Conservation (phyloP, 1,139 yeast species). For the Zhuliangozyma parablackwelliae region DNA sequence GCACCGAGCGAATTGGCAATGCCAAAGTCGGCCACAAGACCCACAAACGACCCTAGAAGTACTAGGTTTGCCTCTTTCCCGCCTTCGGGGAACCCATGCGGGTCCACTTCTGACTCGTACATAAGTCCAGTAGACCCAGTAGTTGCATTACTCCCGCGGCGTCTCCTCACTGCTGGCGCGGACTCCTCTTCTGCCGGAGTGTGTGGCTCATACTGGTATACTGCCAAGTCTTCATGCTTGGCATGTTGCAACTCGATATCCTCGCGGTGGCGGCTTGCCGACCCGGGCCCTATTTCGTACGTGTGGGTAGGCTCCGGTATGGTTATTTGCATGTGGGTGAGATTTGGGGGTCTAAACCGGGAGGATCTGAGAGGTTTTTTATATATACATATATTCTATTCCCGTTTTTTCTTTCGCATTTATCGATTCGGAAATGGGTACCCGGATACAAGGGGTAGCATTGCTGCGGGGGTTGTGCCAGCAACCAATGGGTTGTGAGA, state of each 20-base stretch:
- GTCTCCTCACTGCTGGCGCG: neutral
- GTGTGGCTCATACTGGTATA: constrained; percentile 3
- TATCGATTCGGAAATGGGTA: too few species aligned
- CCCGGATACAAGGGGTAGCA: too few species aligned
- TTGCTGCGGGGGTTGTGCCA: too few species aligned
- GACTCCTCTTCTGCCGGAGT: neutral
- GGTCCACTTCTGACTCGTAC: constrained; percentile 22
- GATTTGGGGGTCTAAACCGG: too few species aligned
- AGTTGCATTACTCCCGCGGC: too few species aligned
- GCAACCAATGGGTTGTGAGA: too few species aligned
- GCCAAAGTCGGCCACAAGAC: constrained; percentile 60
- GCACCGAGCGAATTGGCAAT: constrained; percentile 57
- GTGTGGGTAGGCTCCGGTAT: too few species aligned
- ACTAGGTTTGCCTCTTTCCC: constrained; percentile 55
- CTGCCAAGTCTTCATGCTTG: constrained; percentile 1
- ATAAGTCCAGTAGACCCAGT: constrained; percentile 12
- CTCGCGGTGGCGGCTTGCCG: neutral
- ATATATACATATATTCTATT: too few species aligned
- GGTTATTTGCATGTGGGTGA: too few species aligned
- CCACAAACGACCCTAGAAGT: constrained; percentile 58
- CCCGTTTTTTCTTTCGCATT: too few species aligned
- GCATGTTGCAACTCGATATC: neutral
- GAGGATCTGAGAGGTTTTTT: too few species aligned
- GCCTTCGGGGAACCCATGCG: constrained; percentile 55
- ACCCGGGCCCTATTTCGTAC: too few species aligned